phyloP scores from a whole-genome alignment of 495 filamentous ascomycete species.

The Clavariopsis aquatica region DNA sequence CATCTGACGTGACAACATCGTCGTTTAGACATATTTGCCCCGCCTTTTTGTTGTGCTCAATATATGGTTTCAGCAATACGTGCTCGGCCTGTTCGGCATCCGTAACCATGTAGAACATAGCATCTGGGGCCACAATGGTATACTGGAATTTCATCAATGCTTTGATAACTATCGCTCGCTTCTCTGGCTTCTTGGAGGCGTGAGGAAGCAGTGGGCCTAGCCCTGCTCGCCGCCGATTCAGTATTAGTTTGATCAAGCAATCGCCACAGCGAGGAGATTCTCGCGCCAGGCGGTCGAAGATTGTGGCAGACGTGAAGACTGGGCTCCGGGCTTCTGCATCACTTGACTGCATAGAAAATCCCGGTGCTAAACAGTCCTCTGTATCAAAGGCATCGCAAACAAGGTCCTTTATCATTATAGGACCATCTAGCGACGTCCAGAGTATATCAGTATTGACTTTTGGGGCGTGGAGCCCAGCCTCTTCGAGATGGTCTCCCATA shows the following conservation, averaged over 20 bases:
- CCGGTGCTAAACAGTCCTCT: constrained; percentile 48
- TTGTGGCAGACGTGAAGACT: constrained; percentile 44
- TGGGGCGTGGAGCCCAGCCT: constrained; percentile 47
- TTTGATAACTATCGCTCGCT: constrained; percentile 45
- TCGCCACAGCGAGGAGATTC: constrained; percentile 48
- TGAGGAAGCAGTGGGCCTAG: constrained; percentile 45
- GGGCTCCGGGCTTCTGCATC: constrained; percentile 43
- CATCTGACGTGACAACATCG: constrained; percentile 41
- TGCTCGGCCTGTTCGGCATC: constrained; percentile 50
- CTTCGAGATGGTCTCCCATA: constrained; percentile 40
- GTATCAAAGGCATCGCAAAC: constrained; percentile 48
- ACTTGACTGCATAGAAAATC: constrained; percentile 44
- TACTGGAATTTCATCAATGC: constrained; percentile 50
- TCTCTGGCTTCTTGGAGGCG: constrained; percentile 31
- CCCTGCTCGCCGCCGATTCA: constrained; percentile 42
- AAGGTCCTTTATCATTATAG: constrained; percentile 45
- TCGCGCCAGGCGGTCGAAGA: constrained; percentile 47
- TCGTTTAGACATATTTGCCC: constrained; percentile 51
- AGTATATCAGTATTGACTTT: constrained; percentile 47
- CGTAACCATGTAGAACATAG: constrained; percentile 50
- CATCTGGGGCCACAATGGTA: constrained; percentile 47
- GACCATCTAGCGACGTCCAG: constrained; percentile 51
- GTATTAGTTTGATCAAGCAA: constrained; percentile 48
- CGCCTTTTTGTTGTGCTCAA: constrained; percentile 38
- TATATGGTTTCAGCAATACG: constrained; percentile 42